These are phyloP conservation scores for Polytrichum formosum DNA, from an alignment of 225 moss, liverwort and hornwort genomes.

Conservation along the genomic window DNA sequence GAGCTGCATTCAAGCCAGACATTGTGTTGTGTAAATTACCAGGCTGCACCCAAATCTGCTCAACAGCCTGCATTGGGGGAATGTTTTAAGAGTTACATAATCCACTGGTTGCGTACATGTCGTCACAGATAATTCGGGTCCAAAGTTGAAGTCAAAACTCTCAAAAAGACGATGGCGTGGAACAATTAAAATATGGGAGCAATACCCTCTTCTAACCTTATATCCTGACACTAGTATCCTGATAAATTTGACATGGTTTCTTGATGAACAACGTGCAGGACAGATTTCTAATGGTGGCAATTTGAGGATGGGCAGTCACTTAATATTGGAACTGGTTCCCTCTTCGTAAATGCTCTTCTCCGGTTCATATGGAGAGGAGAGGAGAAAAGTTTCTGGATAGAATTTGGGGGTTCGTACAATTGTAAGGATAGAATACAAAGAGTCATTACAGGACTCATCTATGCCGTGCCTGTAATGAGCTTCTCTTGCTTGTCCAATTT, in stretches of 20 bases:
- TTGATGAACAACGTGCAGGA: neutral
- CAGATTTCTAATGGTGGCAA: neutral
- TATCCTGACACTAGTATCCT: too few species aligned
- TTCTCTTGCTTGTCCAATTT: constrained; percentile 93
- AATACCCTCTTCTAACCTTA: too few species aligned
- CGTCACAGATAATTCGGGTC: too few species aligned
- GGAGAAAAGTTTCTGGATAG: constrained; percentile 10
- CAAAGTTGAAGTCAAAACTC: too few species aligned
- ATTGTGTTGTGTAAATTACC: too few species aligned
- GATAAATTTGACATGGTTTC: neutral
- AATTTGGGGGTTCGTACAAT: constrained; percentile 13
- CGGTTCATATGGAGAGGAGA: neutral
- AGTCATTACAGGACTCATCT: constrained; percentile 14
- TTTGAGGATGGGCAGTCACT: neutral
- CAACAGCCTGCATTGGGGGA: too few species aligned
- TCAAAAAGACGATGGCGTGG: too few species aligned
- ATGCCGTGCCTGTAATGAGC: constrained; percentile 79
- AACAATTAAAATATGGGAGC: too few species aligned
- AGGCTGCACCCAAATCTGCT: too few species aligned
- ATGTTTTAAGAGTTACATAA: too few species aligned
- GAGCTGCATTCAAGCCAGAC: too few species aligned
- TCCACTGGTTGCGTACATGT: too few species aligned
- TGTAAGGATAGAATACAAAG: constrained; percentile 10
- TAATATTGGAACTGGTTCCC: neutral
- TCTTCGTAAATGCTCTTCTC: neutral